Percentiles rank a stretch among this genome's conserved stretches.
Conservation (phyloP, 495 filamentous ascomycete genomes). For the Staphylotrichum tortipilum region DNA sequence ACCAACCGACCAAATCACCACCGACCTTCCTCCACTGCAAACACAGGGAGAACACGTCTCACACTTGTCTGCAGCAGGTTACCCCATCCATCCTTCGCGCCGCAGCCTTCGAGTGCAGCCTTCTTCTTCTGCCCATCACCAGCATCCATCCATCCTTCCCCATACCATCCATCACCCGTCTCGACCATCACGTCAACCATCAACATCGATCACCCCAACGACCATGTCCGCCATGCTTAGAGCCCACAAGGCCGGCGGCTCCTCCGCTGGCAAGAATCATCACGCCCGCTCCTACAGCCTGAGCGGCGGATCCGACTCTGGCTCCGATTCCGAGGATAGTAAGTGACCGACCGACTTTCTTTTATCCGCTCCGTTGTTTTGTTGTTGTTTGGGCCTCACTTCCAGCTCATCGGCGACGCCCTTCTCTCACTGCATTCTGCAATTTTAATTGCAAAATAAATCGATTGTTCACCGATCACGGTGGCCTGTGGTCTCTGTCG, state of each 20-base stretch:
- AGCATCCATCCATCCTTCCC: too few species aligned
- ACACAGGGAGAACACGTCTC: too few species aligned
- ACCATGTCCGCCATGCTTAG: conserved; percentile 7
- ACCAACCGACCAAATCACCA: too few species aligned
- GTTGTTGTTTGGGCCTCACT: not conserved
- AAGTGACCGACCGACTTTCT: not conserved
- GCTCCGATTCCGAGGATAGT: not conserved
- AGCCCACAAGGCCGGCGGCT: not conserved
- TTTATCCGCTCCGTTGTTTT: not conserved
- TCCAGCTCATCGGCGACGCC: not conserved
- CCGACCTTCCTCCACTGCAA: too few species aligned
- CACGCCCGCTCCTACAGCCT: conserved; percentile 1
- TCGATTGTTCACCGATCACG: too few species aligned
- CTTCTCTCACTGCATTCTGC: not conserved
- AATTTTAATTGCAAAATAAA: too few species aligned
- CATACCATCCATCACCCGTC: not conserved
- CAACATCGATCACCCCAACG: not conserved
- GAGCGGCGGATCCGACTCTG: conserved; percentile 1
- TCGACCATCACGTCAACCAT: not conserved
- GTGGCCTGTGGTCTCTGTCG: too few species aligned
- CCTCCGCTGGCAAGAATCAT: not conserved
- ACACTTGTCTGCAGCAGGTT: too few species aligned
- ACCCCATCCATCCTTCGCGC: too few species aligned
- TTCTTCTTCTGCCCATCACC: too few species aligned
- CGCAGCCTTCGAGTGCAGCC: too few species aligned